Conservation (phyloP, 257 asterid species). For the Echium plantagineum region DNA sequence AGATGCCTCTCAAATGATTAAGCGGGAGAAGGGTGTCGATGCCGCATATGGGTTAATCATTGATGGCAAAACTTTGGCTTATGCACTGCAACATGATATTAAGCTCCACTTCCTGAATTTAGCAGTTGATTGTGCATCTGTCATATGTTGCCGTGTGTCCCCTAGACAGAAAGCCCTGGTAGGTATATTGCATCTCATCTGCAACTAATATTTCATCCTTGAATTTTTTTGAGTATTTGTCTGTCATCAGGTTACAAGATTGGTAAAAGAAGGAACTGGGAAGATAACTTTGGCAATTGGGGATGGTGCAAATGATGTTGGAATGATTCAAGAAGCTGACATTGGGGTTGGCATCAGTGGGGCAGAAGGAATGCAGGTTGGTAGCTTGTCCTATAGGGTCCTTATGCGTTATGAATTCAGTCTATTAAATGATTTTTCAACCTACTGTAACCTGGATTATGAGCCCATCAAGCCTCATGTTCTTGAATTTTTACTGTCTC, state of each 20-base stretch:
- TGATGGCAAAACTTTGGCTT: constrained; percentile 82
- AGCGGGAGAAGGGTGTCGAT: constrained; percentile 76
- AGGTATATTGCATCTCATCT: constrained; percentile 17
- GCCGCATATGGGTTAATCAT: constrained; percentile 94
- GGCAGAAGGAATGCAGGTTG: constrained; percentile 99
- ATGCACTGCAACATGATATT: constrained; percentile 76
- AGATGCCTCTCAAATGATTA: constrained; percentile 69
- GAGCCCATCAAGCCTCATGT: too few relatives aligned
- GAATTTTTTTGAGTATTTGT: constrained; percentile 5
- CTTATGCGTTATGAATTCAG: constrained; percentile 2
- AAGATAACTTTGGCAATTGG: constrained; percentile 94
- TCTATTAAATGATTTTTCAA: neutral
- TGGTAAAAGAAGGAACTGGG: constrained; percentile 95
- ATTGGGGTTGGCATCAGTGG: constrained; percentile 99
- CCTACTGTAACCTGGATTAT: neutral
- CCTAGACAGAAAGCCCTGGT: constrained; percentile 98
- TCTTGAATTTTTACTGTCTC: too few relatives aligned
- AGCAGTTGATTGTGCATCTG: constrained; percentile 92
- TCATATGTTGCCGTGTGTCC: constrained; percentile 98
- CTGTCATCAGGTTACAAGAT: constrained; percentile 63
- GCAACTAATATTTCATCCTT: neutral
- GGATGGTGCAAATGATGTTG: constrained; percentile 99
- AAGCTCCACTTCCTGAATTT: constrained; percentile 66
- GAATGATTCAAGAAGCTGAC: constrained; percentile 99
- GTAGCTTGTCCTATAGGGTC: constrained; percentile 19